phyloP scores from a whole-genome alignment of 176 grass and related monocot genomes.

The Calamus simplicifolius region DNA sequence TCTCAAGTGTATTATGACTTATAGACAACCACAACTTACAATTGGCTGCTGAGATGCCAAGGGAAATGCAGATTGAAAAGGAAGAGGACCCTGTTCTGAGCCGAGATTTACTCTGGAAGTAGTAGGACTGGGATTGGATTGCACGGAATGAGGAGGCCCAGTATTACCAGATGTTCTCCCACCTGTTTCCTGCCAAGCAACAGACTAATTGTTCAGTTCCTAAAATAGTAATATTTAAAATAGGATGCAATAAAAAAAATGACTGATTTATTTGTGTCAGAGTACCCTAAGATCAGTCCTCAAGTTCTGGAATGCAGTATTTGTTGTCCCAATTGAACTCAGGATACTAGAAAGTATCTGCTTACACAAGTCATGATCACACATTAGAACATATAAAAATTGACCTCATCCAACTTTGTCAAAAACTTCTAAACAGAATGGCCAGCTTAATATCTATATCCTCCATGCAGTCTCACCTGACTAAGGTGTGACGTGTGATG shows the following conservation, averaged over 20 bases:
- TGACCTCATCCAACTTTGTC: too few species aligned
- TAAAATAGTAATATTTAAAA: constrained; percentile 24
- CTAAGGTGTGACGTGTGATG: constrained; percentile 45
- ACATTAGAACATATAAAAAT: constrained; percentile 12
- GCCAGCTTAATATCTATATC: too few species aligned
- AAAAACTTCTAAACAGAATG: too few species aligned
- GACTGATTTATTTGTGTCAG: not conserved
- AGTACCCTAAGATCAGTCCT: constrained; percentile 39
- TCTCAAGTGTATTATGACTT: not conserved
- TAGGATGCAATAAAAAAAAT: constrained; percentile 14
- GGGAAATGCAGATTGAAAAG: constrained; percentile 36
- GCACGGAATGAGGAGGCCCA: constrained; percentile 26
- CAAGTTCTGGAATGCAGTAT: constrained; percentile 13
- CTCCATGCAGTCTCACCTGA: constrained; percentile 38
- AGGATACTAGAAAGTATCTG: constrained; percentile 77
- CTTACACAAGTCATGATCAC: constrained; percentile 19
- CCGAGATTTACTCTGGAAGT: constrained; percentile 60
- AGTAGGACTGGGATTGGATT: constrained; percentile 39
- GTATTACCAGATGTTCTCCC: constrained; percentile 38
- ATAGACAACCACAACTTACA: constrained; percentile 38
- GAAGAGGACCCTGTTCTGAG: constrained; percentile 37
- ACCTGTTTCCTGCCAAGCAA: constrained; percentile 28
- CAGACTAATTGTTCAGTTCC: constrained; percentile 12
- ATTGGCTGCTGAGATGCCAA: constrained; percentile 51
- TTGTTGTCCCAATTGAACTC: constrained; percentile 31